Conservation (phyloP, 1,139 yeast species). For the Lodderomyces parapsilosis region DNA sequence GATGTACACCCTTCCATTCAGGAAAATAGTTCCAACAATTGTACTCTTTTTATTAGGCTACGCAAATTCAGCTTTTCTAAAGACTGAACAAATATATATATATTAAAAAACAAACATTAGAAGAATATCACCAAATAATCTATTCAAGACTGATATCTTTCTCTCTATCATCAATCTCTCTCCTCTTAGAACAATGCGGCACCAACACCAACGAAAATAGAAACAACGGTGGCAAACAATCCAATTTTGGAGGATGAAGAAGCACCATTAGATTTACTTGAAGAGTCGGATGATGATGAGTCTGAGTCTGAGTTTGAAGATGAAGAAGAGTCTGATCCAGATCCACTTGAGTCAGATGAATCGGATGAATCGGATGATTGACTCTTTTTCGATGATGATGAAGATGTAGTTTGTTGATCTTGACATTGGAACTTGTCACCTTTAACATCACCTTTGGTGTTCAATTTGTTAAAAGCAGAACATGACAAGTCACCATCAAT, state of each 20-base stretch:
- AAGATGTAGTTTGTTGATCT: slow-evolving; percentile 53
- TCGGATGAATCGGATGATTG: slow-evolving; percentile 29
- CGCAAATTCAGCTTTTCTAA: background rate
- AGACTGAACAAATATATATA: background rate
- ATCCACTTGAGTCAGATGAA: slow-evolving; percentile 25
- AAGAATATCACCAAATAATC: background rate
- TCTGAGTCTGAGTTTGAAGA: slow-evolving; percentile 17
- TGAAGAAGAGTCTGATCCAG: slow-evolving; percentile 26
- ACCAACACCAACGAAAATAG: slow-evolving; percentile 62
- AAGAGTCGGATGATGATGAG: slow-evolving; percentile 22
- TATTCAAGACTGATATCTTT: background rate
- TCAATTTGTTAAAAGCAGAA: slow-evolving; percentile 64
- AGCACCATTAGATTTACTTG: slow-evolving; percentile 20
- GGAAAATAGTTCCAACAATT: no score
- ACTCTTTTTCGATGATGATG: slow-evolving; percentile 44
- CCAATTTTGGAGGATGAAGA: slow-evolving; percentile 34
- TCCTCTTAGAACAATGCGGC: slow-evolving; percentile 58
- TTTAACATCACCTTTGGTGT: slow-evolving; percentile 73
- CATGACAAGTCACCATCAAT: slow-evolving; percentile 82
- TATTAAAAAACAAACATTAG: slow-evolving; percentile 2
- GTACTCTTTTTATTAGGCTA: slow-evolving; percentile 2
- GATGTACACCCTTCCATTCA: no score
- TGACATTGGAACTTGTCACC: slow-evolving; percentile 88
- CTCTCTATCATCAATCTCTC: no score
- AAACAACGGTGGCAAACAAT: slow-evolving; percentile 51